Percentiles rank a stretch among this genome's conserved stretches.
Conservation (phyloP, 2,329 filamentous ascomycete genomes). For the Penicillium sp. region DNA sequence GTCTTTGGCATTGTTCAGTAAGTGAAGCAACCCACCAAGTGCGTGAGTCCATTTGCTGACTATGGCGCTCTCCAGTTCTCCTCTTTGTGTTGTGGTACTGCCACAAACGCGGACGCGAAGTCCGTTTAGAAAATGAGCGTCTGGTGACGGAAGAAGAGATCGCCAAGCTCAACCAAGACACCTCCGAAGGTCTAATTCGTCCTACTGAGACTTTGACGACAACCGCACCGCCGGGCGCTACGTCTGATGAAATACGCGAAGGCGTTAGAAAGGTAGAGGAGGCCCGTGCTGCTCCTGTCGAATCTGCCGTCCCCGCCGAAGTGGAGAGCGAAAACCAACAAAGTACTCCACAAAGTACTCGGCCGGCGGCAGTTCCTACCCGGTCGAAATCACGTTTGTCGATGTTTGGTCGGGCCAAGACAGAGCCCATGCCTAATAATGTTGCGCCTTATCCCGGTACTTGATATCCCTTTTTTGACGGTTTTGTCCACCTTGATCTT, state of each 20-base stretch:
- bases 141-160: conserved; percentile 48
- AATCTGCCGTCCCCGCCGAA: conserved; percentile 11
- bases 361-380: conserved; percentile 22
- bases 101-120: conserved; percentile 88
- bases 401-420: conserved; percentile 29
- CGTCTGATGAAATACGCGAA: conserved; percentile 39
- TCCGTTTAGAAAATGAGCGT: conserved; percentile 66
- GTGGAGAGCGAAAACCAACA: conserved; percentile 10
- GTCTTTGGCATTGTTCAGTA: conserved; percentile 83
- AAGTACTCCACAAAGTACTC: background rate
- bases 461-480: conserved; percentile 12
- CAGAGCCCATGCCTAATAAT: conserved; percentile 19
- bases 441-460: conserved; percentile 40
- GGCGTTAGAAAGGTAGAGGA: conserved; percentile 42
- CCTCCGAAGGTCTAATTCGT: conserved; percentile 31
- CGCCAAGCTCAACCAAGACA: conserved; percentile 38
- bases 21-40: conserved; percentile 36
- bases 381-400: conserved; percentile 32
- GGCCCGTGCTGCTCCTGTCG: conserved; percentile 29
- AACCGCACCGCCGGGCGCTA: conserved; percentile 42
- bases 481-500: background rate
- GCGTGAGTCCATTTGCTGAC: background rate
- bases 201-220: conserved; percentile 40
- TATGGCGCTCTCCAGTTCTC: conserved; percentile 58
- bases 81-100: conserved; percentile 98